phyloP scores from a whole-genome alignment of 371 early-diverging fungal genomes.

The Cladochytrium tenue region DNA sequence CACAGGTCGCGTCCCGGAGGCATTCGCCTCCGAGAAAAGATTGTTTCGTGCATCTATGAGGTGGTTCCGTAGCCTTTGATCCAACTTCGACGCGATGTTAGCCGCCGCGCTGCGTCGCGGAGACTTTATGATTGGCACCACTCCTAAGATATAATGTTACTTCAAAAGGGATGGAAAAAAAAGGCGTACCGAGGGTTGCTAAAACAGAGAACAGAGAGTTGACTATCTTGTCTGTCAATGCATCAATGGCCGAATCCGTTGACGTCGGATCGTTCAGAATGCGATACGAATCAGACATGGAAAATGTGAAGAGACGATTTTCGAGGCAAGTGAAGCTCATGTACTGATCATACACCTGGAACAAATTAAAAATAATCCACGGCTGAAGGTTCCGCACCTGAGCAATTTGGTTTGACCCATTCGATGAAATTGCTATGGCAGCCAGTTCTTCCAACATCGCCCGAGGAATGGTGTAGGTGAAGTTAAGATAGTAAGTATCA shows the following conservation, averaged over 20 bases:
- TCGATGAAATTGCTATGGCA: slow-evolving; percentile 67
- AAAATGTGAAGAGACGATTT: slow-evolving; percentile 92
- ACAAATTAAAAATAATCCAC: slow-evolving; percentile 1
- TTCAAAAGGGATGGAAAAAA: slow-evolving; percentile 4
- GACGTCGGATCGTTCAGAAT: slow-evolving; percentile 77
- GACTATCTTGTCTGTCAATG: slow-evolving; percentile 76
- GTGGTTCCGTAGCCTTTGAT: slow-evolving; percentile 86
- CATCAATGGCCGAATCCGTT: slow-evolving; percentile 77
- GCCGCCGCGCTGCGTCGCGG: slow-evolving; percentile 92
- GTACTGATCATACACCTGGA: slow-evolving; percentile 94
- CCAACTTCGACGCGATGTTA: slow-evolving; percentile 86
- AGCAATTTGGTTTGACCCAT: slow-evolving; percentile 73
- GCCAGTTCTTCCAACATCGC: slow-evolving; percentile 94
- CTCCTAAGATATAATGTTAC: slow-evolving; percentile 40
- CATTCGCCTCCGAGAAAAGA: slow-evolving; percentile 66
- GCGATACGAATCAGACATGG: slow-evolving; percentile 78
- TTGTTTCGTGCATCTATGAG: slow-evolving; percentile 74
- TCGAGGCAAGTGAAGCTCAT: slow-evolving; percentile 91
- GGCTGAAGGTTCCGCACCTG: slow-evolving; percentile 53
- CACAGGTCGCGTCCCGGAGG: slow-evolving; percentile 49
- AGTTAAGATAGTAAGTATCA: slow-evolving; percentile 94
- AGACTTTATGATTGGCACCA: slow-evolving; percentile 87
- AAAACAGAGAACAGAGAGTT: slow-evolving; percentile 86
- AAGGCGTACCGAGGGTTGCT: slow-evolving; percentile 76
- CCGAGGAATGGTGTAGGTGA: slow-evolving; percentile 85